Conservation (phyloP, 306 rosid species). For the Gleditsia sinensis region DNA sequence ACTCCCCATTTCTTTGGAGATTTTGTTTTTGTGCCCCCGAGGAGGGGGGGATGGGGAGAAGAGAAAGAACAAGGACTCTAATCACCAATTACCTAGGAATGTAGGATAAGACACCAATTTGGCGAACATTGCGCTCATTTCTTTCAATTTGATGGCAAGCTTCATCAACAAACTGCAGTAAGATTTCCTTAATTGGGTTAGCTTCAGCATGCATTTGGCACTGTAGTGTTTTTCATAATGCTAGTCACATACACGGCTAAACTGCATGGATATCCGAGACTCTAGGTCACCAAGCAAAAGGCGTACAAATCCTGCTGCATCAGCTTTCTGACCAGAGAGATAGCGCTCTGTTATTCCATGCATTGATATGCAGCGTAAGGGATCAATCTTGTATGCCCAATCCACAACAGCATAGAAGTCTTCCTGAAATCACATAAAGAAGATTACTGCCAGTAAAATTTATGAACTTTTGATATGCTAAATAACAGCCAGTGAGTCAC, state of each 20-base stretch:
- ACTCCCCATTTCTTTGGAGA: constrained; percentile 19
- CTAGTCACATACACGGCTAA: constrained; percentile 76
- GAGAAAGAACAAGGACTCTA: constrained; percentile 19
- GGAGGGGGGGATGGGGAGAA: not conserved
- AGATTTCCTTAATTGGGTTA: constrained; percentile 24
- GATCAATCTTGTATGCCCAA: constrained; percentile 99
- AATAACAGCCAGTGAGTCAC: constrained; percentile 14
- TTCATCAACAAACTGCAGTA: constrained; percentile 92
- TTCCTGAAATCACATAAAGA: constrained; percentile 69
- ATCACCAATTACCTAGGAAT: constrained; percentile 91
- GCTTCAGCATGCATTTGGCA: constrained; percentile 28
- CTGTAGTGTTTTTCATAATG: constrained; percentile 21
- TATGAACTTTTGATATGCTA: constrained; percentile 7
- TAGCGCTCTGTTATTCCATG: constrained; percentile 98
- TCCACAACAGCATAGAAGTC: constrained; percentile 97
- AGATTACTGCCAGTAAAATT: constrained; percentile 15
- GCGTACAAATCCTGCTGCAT: constrained; percentile 99
- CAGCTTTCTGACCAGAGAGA: constrained; percentile 99
- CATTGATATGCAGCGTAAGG: constrained; percentile 99
- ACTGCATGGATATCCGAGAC: constrained; percentile 86
- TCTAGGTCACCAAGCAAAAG: constrained; percentile 92
- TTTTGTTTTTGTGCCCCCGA: no score
- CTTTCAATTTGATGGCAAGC: constrained; percentile 99
- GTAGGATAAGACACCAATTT: constrained; percentile 88
- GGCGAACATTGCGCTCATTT: constrained; percentile 90